Evolutionary conservation across 495 filamentous ascomycete genomes (phyloP), one percentile per base, ranked within the genome.

Genomic region (Chaetomium cochliodes): DNA sequence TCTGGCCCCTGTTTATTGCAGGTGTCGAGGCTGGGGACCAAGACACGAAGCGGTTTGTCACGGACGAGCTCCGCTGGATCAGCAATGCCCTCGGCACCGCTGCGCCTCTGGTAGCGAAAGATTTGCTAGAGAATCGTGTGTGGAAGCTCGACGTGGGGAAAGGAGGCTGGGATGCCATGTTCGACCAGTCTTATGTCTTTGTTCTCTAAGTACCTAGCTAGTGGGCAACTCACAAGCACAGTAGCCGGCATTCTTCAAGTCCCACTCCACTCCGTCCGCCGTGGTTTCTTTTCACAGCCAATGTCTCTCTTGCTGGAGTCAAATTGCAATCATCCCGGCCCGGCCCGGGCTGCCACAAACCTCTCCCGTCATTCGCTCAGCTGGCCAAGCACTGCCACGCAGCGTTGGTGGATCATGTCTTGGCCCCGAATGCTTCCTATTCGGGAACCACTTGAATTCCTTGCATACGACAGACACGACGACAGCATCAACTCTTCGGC

Each of bases 101-200:
- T 16, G 44, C 46, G 46, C 58, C 58, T 4, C 47, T 61, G 30
- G 58, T 61, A 7, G 58, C 58, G 3, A 51, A n/a, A 15, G 58
- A 61, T 13, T 15, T 61, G n/a, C 30, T 61, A 4, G 28, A 61
- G n/a, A 61, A 26, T 0, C 58, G 47, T 3, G 22, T 61, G 1
- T 61, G 58, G 58, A 22, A 16, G n/a, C 20, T 51, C 15, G 46
- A 18, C 3, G 2, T 16, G 25, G 28, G 28, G 13, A 52, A 22
- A 7, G 26, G 46, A 26, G 16, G 44, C 20, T 61, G 58, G 58
- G 46, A 42, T 25, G 58, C 13, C n/a, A 20, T 61, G 30, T 61
- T 61, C 37, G 58, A 61, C 33, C 46, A 51, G 58, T 16, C 28
- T 23, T 61, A 61, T 52, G 58, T 61, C 12, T 61, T 61, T 42